Evolutionary conservation across 768 basidiomycete species (phyloP).

Genomic region (Mycena olivaceomarginata): DNA sequence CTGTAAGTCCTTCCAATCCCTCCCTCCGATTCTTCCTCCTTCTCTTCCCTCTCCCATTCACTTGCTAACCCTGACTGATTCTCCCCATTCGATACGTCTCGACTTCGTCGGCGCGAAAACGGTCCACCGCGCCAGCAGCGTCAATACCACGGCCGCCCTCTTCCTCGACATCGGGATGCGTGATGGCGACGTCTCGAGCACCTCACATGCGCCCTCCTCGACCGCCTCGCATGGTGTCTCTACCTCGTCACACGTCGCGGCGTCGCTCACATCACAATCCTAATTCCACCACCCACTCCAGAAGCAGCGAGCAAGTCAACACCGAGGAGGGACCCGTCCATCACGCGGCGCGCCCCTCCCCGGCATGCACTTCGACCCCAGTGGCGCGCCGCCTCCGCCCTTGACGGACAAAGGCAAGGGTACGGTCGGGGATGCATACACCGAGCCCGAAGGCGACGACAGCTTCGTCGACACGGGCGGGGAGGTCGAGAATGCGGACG

Average conservation of each 20-base stretch:
- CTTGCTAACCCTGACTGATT: too few relatives aligned
- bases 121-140: too few relatives aligned
- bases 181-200: slow-evolving; percentile 43
- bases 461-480: slow-evolving; percentile 41
- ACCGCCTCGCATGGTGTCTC: slow-evolving; percentile 27
- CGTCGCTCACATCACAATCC: slow-evolving; percentile 68
- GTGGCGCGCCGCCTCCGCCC: slow-evolving; percentile 40
- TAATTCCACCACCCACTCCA: slow-evolving; percentile 23
- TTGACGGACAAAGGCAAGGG: slow-evolving; percentile 52
- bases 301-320: too few relatives aligned
- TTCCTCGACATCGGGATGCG: slow-evolving; percentile 28
- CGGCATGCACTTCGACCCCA: slow-evolving; percentile 60
- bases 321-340: too few relatives aligned
- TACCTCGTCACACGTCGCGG: neutral
- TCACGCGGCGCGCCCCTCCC: too few relatives aligned
- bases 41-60: too few relatives aligned
- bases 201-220: slow-evolving; percentile 23
- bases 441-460: slow-evolving; percentile 61
- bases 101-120: too few relatives aligned
- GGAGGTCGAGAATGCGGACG: too few relatives aligned
- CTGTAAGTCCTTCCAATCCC: too few relatives aligned
- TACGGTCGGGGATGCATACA: slow-evolving; percentile 52
- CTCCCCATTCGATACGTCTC: too few relatives aligned
- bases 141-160: too few relatives aligned
- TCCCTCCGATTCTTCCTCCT: too few relatives aligned